Evolutionary conservation across 2,329 filamentous ascomycete species (phyloP).

Genomic region (Geosmithia morbida): DNA sequence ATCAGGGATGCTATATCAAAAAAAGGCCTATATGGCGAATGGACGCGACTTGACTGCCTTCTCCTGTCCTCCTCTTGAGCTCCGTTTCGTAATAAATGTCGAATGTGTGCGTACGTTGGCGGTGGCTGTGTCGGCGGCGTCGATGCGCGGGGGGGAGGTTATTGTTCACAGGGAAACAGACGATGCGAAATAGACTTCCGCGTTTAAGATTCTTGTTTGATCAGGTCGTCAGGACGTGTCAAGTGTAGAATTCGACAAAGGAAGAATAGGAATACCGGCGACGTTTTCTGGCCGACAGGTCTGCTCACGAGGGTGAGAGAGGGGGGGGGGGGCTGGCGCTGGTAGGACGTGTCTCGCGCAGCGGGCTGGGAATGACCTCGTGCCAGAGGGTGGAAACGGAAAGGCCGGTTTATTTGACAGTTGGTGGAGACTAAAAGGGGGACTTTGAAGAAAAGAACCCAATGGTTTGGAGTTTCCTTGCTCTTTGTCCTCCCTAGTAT

Average conservation of each 20-base stretch:
- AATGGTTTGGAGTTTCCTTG: neutral
- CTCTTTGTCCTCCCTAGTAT: neutral
- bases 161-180: too few relatives aligned
- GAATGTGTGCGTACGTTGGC: too few relatives aligned
- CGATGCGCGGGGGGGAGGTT: too few relatives aligned
- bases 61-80: too few relatives aligned
- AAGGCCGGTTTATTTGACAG: neutral
- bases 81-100: too few relatives aligned
- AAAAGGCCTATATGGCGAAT: too few relatives aligned
- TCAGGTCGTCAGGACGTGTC: slow-evolving; percentile 1
- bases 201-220: too few relatives aligned
- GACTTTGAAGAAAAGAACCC: neutral
- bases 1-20: neutral
- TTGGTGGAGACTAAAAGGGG: neutral
- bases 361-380: neutral
- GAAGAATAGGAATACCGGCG: neutral
- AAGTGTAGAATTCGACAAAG: neutral
- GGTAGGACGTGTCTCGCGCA: neutral
- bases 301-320: neutral
- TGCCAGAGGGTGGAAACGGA: slow-evolving; percentile 1
- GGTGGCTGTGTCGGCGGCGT: too few relatives aligned
- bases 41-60: too few relatives aligned
- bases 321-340: neutral
- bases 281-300: neutral
- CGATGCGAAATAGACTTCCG: too few relatives aligned